Percentiles rank a stretch among this genome's conserved stretches.
Conservation (phyloP, 163 green algal genomes). For the Smithsoniella earleae region DNA sequence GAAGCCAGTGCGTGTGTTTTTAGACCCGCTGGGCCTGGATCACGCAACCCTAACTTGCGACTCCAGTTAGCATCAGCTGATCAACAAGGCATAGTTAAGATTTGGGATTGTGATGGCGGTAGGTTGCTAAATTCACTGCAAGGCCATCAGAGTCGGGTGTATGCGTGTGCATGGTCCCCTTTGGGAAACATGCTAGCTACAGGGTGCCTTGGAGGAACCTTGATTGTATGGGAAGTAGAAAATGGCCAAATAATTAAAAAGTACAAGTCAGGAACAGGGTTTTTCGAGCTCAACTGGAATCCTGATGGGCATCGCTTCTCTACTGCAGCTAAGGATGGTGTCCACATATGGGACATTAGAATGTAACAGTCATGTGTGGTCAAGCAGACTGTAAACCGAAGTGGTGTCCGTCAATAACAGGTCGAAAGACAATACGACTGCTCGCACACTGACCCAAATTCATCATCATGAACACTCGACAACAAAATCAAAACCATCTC, state of each 20-base stretch:
- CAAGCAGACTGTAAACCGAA: background rate
- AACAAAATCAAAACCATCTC: too few relatives aligned
- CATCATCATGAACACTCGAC: too few relatives aligned
- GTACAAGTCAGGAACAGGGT: background rate
- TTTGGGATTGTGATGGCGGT: slow-evolving; percentile 24
- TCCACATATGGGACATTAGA: slow-evolving; percentile 25
- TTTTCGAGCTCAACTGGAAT: slow-evolving; percentile 26
- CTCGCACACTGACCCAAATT: background rate
- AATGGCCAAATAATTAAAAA: background rate
- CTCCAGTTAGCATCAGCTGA: slow-evolving; percentile 16
- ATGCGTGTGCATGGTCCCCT: slow-evolving; percentile 26
- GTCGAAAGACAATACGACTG: background rate
- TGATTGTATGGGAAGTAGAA: slow-evolving; percentile 26
- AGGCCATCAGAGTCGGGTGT: slow-evolving; percentile 10
- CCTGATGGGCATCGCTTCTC: background rate
- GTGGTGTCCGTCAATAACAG: background rate
- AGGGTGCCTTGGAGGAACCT: background rate
- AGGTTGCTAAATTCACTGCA: slow-evolving; percentile 20
- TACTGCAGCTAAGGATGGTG: background rate
- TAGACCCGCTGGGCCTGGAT: slow-evolving; percentile 8
- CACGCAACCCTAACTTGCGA: slow-evolving; percentile 17
- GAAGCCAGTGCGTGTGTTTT: slow-evolving; percentile 20
- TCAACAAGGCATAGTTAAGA: background rate
- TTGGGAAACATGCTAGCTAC: background rate
- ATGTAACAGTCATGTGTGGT: background rate